Percentiles rank a stretch among this genome's conserved stretches.
Evolutionary conservation across 1,284 basidiomycete genomes (phyloP).

Genomic region (Volvariella surrecta): DNA sequence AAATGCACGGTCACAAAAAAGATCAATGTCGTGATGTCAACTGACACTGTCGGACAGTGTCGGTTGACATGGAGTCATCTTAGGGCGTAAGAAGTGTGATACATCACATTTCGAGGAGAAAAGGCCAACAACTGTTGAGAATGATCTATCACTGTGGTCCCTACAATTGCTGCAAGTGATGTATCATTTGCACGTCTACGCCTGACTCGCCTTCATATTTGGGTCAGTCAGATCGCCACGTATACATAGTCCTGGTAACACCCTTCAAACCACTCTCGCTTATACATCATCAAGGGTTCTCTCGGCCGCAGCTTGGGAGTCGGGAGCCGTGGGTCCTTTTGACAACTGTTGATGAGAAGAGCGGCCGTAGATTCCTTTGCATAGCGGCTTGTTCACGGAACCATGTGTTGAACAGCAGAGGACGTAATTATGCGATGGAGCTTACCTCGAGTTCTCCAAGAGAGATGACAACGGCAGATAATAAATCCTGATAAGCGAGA

Average conservation of each 20-base stretch:
- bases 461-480: conserved; percentile 43
- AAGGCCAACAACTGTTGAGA: no score
- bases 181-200: no score
- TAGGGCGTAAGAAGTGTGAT: no score
- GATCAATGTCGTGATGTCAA: no score
- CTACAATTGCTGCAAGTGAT: no score
- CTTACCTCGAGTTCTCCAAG: conserved; percentile 59
- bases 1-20: no score
- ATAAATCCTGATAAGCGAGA: conserved; percentile 52
- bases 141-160: no score
- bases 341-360: conserved; percentile 58
- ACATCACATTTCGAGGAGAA: no score
- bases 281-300: conserved; percentile 37
- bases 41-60: no score
- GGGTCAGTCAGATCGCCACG: no score
- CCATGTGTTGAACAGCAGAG: background rate
- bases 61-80: no score
- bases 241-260: conserved; percentile 41
- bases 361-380: conserved; percentile 35
- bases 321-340: conserved; percentile 43
- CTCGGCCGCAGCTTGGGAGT: conserved; percentile 40
- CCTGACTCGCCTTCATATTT: conserved; percentile 39
- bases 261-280: conserved; percentile 52
- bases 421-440: background rate
- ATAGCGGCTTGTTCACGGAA: conserved; percentile 34